Evolutionary conservation across 441 rosid species (phyloP).

Genomic region (Mallotus japonicus): DNA sequence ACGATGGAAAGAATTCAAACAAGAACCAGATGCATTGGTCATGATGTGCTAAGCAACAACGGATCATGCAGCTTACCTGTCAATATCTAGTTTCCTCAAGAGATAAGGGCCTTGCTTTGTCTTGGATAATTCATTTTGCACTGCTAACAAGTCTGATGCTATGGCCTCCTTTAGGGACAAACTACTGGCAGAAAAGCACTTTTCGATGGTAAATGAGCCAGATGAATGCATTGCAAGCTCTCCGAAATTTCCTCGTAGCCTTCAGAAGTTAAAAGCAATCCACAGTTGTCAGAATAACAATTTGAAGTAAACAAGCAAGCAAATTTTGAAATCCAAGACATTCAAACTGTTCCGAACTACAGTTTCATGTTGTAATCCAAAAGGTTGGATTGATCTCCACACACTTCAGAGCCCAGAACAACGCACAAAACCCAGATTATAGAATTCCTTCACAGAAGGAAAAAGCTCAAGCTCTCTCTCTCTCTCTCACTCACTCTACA

Average conservation of each 20-base stretch:
- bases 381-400: too few relatives aligned
- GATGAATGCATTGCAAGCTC: slow-evolving; percentile 70
- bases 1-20: too few relatives aligned
- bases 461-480: neutral
- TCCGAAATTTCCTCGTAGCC: slow-evolving; percentile 82
- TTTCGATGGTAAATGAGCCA: slow-evolving; percentile 84
- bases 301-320: slow-evolving; percentile 11
- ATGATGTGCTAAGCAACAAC: neutral
- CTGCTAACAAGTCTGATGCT: slow-evolving; percentile 63
- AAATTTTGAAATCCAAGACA: neutral
- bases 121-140: slow-evolving; percentile 59
- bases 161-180: slow-evolving; percentile 67
- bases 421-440: neutral
- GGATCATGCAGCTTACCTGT: slow-evolving; percentile 50
- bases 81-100: slow-evolving; percentile 72
- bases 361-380: too few relatives aligned
- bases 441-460: neutral
- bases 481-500: neutral
- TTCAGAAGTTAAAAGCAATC: slow-evolving; percentile 34
- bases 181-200: slow-evolving; percentile 71
- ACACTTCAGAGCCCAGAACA: neutral
- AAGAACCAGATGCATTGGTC: too few relatives aligned
- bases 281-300: slow-evolving; percentile 13
- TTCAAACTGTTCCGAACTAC: neutral
- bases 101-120: slow-evolving; percentile 85